Base-by-base conservation (phyloP, 306 rosid species). In the Ormosia emarginata region DNA sequence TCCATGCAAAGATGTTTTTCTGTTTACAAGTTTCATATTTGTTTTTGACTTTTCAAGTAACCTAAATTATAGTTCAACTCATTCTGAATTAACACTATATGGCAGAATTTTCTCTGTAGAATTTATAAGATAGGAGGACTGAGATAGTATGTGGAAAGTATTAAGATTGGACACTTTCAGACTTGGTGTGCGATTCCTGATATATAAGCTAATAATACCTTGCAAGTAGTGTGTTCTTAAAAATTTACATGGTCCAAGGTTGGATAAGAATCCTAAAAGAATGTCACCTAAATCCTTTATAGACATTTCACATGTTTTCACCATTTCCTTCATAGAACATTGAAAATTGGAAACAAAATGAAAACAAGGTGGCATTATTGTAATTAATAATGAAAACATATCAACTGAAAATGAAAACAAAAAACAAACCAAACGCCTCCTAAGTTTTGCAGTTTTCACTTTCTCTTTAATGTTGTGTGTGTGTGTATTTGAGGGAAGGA, bases 191-290 rank as follows among this genome's bases (percentile, higher is more conserved):
- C 13, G 57, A 65, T 57, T 52, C 14, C 17, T 17, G 36, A 41
- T 71, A 44, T 72, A 66, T 74, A 73, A 74, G 55, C 62, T 84
- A 46, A 76, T 84, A 46, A 76, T 56, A 29, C 59, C 77, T 80
- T n/a, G 34, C 47, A 46, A 46, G 46, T 47, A 24, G 5, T 49
- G 14, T 62, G 70, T 40, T 67, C 61, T 34, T 79, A 49, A 67
- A 67, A 72, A 5, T 55, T 61, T 37, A 71, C 32, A 24, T 8
- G 15, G 73, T 29, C 77, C 73, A 41, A 55, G 40, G 58, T 79
- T 65, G 77, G 41, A 78, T 65, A 70, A 70, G 52, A 75, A 39
- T 65, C 55, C 32, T 14, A 14, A 40, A 57, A 55, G 3, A 37
- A 36, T 15, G 49, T 14, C 61, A 57, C 43, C 67, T 58, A 36